Conservation (phyloP, 1,284 basidiomycete genomes). For the Naganishia sp. region DNA sequence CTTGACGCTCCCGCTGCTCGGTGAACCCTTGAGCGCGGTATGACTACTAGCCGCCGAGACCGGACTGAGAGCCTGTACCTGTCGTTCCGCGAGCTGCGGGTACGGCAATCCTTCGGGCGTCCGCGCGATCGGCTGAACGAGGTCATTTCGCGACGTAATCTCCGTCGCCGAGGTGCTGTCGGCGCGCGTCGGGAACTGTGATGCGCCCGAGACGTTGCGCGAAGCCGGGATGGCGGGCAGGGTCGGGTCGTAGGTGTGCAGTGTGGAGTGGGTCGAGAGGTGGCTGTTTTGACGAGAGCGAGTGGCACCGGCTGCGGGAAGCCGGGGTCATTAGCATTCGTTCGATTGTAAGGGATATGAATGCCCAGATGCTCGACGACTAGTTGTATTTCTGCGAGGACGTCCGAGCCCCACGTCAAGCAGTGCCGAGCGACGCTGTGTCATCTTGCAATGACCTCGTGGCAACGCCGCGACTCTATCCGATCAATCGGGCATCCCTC, state of each 20-base stretch:
- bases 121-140: conserved; percentile 46
- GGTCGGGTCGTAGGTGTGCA: conserved; percentile 50
- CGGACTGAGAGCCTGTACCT: background rate
- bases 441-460: no score
- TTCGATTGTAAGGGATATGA: no score
- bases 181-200: conserved; percentile 51
- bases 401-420: no score
- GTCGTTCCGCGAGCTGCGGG: conserved; percentile 57
- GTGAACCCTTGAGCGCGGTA: conserved; percentile 6
- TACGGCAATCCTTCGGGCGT: conserved; percentile 70
- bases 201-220: conserved; percentile 47
- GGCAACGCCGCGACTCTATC: no score
- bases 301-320: background rate
- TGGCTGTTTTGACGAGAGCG: background rate
- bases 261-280: conserved; percentile 25
- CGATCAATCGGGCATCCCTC: no score
- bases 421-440: no score
- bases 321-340: background rate
- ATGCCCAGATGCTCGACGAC: no score
- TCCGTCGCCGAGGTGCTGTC: conserved; percentile 51
- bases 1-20: conserved; percentile 23
- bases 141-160: conserved; percentile 46
- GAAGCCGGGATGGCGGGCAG: conserved; percentile 24
- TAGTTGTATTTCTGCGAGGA: no score
- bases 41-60: background rate